These are phyloP conservation scores for Ilex aquifolium DNA, from an alignment of 257 asterid genomes.

Conservation along the genomic window DNA sequence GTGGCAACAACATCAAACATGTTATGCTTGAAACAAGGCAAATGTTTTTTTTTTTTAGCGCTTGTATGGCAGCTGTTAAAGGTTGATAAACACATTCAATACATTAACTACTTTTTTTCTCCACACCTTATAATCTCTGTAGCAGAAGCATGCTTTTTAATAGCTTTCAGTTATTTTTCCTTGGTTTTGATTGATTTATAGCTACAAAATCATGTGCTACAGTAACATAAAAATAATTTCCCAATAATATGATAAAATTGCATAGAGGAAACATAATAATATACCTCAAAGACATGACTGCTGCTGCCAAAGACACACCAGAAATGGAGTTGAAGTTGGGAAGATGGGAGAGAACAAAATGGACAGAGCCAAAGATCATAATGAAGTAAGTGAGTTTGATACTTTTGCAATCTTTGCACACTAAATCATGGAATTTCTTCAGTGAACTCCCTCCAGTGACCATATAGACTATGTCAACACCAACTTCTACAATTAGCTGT, in stretches of 20 bases:
- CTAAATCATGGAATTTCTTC: constrained; percentile 32
- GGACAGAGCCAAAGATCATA: constrained; percentile 34
- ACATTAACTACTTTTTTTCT: too few species aligned
- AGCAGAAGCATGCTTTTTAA: too few species aligned
- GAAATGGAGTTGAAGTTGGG: constrained; percentile 71
- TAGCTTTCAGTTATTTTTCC: too few species aligned
- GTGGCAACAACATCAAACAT: neutral
- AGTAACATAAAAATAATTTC: too few species aligned
- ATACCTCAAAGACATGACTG: constrained; percentile 58
- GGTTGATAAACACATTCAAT: neutral
- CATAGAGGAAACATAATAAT: neutral
- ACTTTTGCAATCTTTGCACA: constrained; percentile 16
- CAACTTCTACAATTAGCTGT: constrained; percentile 45
- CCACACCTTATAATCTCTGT: too few species aligned
- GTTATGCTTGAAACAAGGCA: neutral
- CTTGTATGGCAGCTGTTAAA: neutral
- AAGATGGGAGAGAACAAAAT: constrained; percentile 39
- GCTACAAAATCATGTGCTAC: too few species aligned
- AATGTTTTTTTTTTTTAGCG: neutral
- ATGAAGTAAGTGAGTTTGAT: constrained; percentile 49
- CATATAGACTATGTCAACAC: constrained; percentile 63
- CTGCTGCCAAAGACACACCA: constrained; percentile 43
- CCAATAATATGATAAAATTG: too few species aligned
- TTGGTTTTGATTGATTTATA: too few species aligned
- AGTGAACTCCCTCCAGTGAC: constrained; percentile 72